Percentiles rank a stretch among this genome's conserved stretches.
Conservation (phyloP, 768 basidiomycete genomes). For the Erythrobasidium yunnanense region DNA sequence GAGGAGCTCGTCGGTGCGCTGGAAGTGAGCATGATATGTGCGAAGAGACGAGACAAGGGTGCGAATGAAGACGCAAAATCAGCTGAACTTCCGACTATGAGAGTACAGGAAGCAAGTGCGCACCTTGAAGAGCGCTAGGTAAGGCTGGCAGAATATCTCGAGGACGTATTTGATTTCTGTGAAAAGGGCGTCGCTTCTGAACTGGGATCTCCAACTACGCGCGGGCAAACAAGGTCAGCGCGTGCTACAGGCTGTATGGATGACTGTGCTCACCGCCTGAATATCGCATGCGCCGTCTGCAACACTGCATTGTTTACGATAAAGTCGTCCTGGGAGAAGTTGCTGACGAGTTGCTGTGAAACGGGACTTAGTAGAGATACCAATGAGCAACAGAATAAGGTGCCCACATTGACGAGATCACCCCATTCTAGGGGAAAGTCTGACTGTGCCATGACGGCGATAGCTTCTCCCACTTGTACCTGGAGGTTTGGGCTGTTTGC, state of each 20-base stretch:
- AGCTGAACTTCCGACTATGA: neutral
- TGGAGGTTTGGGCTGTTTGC: constrained; percentile 48
- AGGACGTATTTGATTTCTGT: constrained; percentile 85
- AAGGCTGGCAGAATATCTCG: constrained; percentile 66
- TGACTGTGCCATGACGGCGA: constrained; percentile 76
- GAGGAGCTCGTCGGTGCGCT: constrained; percentile 45
- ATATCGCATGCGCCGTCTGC: constrained; percentile 91
- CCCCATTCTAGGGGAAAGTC: constrained; percentile 88
- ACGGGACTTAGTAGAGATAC: neutral
- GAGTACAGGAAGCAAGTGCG: constrained; percentile 27
- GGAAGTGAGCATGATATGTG: neutral
- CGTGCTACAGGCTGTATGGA: no score
- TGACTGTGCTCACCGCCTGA: constrained; percentile 45
- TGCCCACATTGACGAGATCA: constrained; percentile 72
- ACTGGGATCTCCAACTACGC: constrained; percentile 73
- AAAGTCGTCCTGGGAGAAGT: constrained; percentile 69
- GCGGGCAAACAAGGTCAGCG: neutral
- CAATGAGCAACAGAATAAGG: neutral
- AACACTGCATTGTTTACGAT: constrained; percentile 79
- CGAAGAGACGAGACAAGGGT: no score
- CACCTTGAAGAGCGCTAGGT: constrained; percentile 66
- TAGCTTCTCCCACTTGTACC: constrained; percentile 82
- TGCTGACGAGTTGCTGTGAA: constrained; percentile 70
- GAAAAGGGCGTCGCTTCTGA: constrained; percentile 75
- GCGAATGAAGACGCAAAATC: neutral